These are phyloP conservation scores for Diaporthe citriasiana DNA, from an alignment of 2,329 filamentous ascomycete species.

Conservation along the genomic window DNA sequence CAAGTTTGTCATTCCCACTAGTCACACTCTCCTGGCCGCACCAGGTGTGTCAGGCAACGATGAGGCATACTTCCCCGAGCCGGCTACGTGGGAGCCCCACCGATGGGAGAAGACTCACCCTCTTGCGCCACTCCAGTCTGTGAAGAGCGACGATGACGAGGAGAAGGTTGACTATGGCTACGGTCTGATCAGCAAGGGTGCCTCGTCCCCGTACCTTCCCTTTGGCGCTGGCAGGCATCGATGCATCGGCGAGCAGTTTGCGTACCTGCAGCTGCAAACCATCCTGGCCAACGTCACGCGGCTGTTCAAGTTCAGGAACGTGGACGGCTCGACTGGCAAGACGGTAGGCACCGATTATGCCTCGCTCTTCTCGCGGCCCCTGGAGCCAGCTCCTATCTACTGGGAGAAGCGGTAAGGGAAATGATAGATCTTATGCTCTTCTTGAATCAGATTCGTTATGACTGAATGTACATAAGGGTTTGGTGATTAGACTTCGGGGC, in stretches of 20 bases:
- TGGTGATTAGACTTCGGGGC: constrained; percentile 8
- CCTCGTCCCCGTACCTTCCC: constrained; percentile 89
- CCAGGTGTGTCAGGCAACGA: constrained; percentile 85
- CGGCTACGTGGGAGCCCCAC: constrained; percentile 88
- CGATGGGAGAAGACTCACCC: constrained; percentile 82
- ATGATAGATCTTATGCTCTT: constrained; percentile 31
- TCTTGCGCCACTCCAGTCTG: constrained; percentile 62
- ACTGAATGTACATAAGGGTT: constrained; percentile 39
- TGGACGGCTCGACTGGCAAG: constrained; percentile 74
- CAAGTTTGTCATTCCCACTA: constrained; percentile 84
- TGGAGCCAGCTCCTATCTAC: constrained; percentile 78
- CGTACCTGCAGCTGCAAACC: constrained; percentile 90
- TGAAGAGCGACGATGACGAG: constrained; percentile 67
- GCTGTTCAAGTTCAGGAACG: constrained; percentile 83
- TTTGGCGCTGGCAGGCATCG: constrained; percentile 94
- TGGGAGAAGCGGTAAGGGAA: constrained; percentile 78
- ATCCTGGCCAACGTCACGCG: constrained; percentile 84
- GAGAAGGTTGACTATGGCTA: constrained; percentile 95
- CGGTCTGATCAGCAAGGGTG: constrained; percentile 91
- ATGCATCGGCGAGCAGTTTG: constrained; percentile 97
- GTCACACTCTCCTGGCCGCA: constrained; percentile 85
- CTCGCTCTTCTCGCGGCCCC: constrained; percentile 80
- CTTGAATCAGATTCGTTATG: constrained; percentile 12
- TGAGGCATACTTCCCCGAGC: constrained; percentile 83
- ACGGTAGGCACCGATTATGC: constrained; percentile 78